Conservation (phyloP, 2,329 filamentous ascomycete genomes). For the Chrysosphaeria jannelii region DNA sequence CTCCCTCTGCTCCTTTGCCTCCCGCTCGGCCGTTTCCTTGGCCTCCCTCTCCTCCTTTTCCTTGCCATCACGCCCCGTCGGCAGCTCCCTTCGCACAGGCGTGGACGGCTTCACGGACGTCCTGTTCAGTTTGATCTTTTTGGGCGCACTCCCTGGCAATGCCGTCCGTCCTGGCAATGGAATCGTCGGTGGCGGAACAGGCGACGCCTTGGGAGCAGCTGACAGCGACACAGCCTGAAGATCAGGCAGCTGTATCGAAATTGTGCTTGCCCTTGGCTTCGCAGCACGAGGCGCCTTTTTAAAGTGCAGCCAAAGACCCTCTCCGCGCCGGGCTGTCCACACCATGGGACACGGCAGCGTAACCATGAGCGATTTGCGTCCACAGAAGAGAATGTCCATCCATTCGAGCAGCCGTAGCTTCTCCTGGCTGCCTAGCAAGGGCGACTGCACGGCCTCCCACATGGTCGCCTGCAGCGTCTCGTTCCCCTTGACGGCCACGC, state of each 20-base stretch:
- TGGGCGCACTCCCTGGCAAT: too few relatives aligned
- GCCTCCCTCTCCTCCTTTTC: too few relatives aligned
- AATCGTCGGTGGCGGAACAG: too few relatives aligned
- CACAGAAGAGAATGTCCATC: conserved; percentile 18
- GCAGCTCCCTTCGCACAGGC: too few relatives aligned
- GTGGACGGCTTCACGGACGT: too few relatives aligned
- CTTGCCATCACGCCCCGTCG: too few relatives aligned
- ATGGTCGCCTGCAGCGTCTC: conserved; percentile 14
- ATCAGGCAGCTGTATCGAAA: background rate
- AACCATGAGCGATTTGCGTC: conserved; percentile 15
- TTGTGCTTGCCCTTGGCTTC: conserved; percentile 1
- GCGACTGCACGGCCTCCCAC: conserved; percentile 19
- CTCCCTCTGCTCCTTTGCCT: too few relatives aligned
- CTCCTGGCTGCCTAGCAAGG: conserved; percentile 15
- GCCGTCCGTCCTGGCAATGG: too few relatives aligned
- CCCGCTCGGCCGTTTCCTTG: too few relatives aligned
- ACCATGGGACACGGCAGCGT: conserved; percentile 16
- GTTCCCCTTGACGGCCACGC: conserved; percentile 15
- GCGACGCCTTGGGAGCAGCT: too few relatives aligned
- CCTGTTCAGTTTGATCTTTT: too few relatives aligned
- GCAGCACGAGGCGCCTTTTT: conserved; percentile 4
- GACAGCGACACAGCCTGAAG: background rate
- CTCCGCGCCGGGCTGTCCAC: conserved; percentile 11
- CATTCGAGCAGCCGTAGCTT: conserved; percentile 19
- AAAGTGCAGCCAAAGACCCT: conserved; percentile 3